Base-by-base conservation (phyloP, 2,329 filamentous ascomycete genomes). In the Epichloe gansuensis region DNA sequence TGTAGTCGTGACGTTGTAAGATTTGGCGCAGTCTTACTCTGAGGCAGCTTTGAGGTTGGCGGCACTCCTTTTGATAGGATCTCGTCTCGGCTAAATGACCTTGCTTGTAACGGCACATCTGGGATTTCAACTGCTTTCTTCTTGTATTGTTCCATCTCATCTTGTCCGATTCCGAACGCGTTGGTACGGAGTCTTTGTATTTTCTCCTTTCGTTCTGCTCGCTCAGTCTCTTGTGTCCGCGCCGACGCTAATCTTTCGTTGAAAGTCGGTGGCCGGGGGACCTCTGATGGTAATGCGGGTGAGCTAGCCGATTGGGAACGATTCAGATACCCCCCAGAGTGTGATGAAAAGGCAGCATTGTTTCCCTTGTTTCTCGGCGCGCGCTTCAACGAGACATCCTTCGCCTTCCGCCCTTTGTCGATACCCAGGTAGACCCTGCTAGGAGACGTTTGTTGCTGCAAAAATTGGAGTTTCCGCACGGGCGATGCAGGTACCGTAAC, bases 181-280 rank as follows among this genome's bases (percentile, higher is more conserved):
- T 68, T 74, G 47, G 73, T 78, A 54, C 82, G 72, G 42, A 73
- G 63, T 54, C 74, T 72, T 51, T 74, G 72, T 38, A 82, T 75
- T 53, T 74, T 71, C 50, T 75, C 68, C 44, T 75, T 71, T 46
- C 70, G 73, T 53, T 82, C 75, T 39, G 71, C 66, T 31, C 74
- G 73, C 13, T 67, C 68, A 2, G 63, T 65, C 53, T 84, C 81
- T 42, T 82, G 73, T 2, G 65, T 69, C 56, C 81, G 80, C 39
- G 82, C 84, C 48, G 87, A 81, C 1, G 87, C 84, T 55, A 98
- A 78, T 46, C 90, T 77, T 66, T 97, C 89, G 63, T 87, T 95
- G 67, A 97, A 98, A 51, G 81, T 80, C 52, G 73, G 60, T 4
- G 76, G 72, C 21, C 72, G 69, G 11, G 11, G 67, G 58, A 66